Conservation (phyloP, 805 yeast species). For the Saturnispora halmiae region DNA sequence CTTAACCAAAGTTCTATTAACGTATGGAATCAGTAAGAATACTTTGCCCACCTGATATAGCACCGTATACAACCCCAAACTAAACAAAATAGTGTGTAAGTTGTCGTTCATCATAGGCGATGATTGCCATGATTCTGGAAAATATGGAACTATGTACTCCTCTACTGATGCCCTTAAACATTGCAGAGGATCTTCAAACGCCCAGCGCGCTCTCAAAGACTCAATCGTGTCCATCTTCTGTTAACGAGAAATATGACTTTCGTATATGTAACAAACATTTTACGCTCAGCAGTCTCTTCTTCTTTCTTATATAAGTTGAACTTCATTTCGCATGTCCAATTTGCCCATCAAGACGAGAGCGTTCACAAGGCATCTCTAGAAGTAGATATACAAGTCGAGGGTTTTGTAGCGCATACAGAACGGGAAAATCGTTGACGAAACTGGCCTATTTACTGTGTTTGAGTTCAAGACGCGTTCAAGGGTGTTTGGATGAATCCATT, state of each 20-base stretch:
- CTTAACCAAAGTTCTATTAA: conserved; percentile 14
- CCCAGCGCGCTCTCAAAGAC: conserved; percentile 12
- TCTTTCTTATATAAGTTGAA: too few species aligned
- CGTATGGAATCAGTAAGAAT: conserved; percentile 13
- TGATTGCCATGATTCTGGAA: conserved; percentile 8
- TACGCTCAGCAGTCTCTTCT: too few species aligned
- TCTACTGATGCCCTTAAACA: conserved; percentile 17
- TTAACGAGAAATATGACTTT: too few species aligned
- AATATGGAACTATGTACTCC: conserved; percentile 18
- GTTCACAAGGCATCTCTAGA: too few species aligned
- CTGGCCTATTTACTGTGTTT: not conserved
- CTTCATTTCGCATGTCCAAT: too few species aligned
- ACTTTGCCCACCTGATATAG: conserved; percentile 14
- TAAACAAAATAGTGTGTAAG: conserved; percentile 18
- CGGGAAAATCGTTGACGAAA: not conserved
- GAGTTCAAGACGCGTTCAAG: not conserved
- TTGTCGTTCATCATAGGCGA: conserved; percentile 15
- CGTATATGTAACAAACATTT: too few species aligned
- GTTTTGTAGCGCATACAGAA: not conserved
- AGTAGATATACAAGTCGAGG: too few species aligned
- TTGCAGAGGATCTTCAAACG: conserved; percentile 21
- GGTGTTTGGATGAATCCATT: not conserved
- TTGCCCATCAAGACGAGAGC: too few species aligned
- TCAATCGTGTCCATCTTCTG: not conserved
- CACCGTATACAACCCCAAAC: conserved; percentile 16